Evolutionary conservation across 2,329 filamentous ascomycete species (phyloP), one percentile per base, ranked within the genome.

Genomic region (Cryphonectria parasitica): DNA sequence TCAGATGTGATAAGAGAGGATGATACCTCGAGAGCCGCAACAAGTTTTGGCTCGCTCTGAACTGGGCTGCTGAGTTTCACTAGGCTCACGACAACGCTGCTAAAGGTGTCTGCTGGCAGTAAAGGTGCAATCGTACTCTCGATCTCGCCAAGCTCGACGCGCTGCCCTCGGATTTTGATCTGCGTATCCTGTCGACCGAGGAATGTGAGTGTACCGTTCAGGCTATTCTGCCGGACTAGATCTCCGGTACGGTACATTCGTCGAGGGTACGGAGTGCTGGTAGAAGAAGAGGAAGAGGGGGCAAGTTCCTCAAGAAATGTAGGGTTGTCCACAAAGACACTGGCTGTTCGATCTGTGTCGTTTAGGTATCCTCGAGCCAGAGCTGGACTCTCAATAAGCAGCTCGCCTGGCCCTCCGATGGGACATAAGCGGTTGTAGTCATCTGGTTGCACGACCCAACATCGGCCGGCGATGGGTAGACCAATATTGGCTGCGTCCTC

Each of bases 91-190:
- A n/a, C 45, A 22, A 52, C 45, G 45, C 19, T 22, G 6, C 45
- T 22, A 52, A 52, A 52, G 8, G 45, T 52, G 19, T 52, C 22
- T n/a, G 45, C 19, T n/a, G 22, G 7, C 19, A 52, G 22, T 22
- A 52, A 52, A n/a, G 45, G 45, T 8, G 22, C 45, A 10, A 52
- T 52, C 22, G 22, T n/a, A n/a, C 22, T 25, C 65, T 75, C 74
- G 28, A 75, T 63, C 34, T 75, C 74, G 7, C 66, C 73, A 13
- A 84, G 78, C 77, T 84, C 88, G 68, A 86, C 79, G 69, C 85
- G 75, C 70, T 82, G 86, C 58, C 87, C 88, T 31, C 82, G 80
- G 34, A 88, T 76, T 75, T 88, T 88, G 56, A 87, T 80, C 75
- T 88, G 86, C 0, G 80, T 81, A 74, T 88, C 86, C 72, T 85